phyloP scores from a whole-genome alignment of 768 basidiomycete species.

The Boletus rubropictus region DNA sequence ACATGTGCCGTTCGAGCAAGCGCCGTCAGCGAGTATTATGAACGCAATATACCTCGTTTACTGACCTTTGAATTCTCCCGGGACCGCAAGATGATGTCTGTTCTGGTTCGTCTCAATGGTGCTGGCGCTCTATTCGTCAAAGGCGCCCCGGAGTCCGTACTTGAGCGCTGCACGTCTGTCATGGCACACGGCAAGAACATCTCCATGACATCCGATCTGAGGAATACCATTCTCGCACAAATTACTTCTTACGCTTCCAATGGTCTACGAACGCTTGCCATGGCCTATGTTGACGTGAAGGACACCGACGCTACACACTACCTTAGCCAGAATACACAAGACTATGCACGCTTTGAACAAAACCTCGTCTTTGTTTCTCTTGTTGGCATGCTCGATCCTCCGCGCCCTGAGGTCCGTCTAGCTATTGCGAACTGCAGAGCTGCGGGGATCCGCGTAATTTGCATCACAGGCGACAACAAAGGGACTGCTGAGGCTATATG shows the following conservation, averaged over 20 bases:
- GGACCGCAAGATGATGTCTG: constrained; percentile 99
- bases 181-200: constrained; percentile 58
- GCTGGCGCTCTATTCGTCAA: constrained; percentile 85
- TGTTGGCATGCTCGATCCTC: constrained; percentile 97
- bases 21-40: constrained; percentile 81
- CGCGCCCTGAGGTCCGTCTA: constrained; percentile 83
- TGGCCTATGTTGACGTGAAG: constrained; percentile 77
- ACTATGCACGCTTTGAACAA: constrained; percentile 88
- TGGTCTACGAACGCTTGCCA: constrained; percentile 86
- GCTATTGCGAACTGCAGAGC: constrained; percentile 88
- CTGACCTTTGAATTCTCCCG: constrained; percentile 97
- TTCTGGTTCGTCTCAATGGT: constrained; percentile 68
- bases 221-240: constrained; percentile 53
- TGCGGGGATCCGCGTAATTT: constrained; percentile 92
- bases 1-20: constrained; percentile 61
- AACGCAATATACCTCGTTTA: constrained; percentile 66
- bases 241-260: constrained; percentile 69
- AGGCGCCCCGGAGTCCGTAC: constrained; percentile 92
- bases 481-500: constrained; percentile 97
- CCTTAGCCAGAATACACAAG: constrained; percentile 66
- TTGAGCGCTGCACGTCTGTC: constrained; percentile 80
- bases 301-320: constrained; percentile 80
- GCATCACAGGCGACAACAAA: constrained; percentile 98
- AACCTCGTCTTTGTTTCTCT: constrained; percentile 91
- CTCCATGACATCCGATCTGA: constrained; percentile 60